Percentiles rank a stretch among this genome's conserved stretches.
phyloP scores from a whole-genome alignment of 2,329 filamentous ascomycete species.

The Verticillium zaregamsianum region DNA sequence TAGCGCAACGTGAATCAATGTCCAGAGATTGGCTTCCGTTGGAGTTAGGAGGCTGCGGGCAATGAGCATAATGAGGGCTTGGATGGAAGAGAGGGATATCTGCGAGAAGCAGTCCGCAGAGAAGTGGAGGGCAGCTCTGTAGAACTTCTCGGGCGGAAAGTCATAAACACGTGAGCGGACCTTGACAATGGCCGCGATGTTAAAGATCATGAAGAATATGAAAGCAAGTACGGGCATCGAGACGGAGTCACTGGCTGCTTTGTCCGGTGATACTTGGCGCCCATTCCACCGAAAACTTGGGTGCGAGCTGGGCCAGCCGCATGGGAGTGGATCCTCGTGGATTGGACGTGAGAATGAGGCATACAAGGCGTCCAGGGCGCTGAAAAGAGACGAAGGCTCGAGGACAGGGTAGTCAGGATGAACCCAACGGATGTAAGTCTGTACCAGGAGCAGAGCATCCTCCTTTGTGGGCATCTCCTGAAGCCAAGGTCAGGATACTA shows the following conservation, averaged over 20 bases:
- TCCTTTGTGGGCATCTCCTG: slow-evolving; percentile 16
- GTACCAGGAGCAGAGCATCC: slow-evolving; percentile 14
- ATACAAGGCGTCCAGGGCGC: slow-evolving; percentile 17
- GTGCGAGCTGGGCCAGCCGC: slow-evolving; percentile 15
- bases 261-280: slow-evolving; percentile 2
- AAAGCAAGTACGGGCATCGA: slow-evolving; percentile 21
- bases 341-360: slow-evolving; percentile 8
- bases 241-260: slow-evolving; percentile 1
- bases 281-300: slow-evolving; percentile 18
- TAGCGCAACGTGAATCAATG: slow-evolving; percentile 27
- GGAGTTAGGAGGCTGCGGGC: slow-evolving; percentile 28
- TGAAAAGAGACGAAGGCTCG: slow-evolving; percentile 14
- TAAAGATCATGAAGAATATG: slow-evolving; percentile 30
- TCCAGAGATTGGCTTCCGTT: slow-evolving; percentile 30
- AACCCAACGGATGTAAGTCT: slow-evolving; percentile 17
- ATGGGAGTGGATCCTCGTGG: slow-evolving; percentile 5
- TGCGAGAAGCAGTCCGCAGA: slow-evolving; percentile 25
- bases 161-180: slow-evolving; percentile 26
- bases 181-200: slow-evolving; percentile 27
- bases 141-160: slow-evolving; percentile 27
- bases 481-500: neutral
- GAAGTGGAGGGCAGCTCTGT: slow-evolving; percentile 23
- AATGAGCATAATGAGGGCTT: slow-evolving; percentile 24
- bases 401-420: slow-evolving; percentile 18
- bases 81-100: slow-evolving; percentile 26